Percentiles rank a stretch among this genome's conserved stretches.
phyloP scores from a whole-genome alignment of 352 stramenopile species.

The Phytophthora quininea region DNA sequence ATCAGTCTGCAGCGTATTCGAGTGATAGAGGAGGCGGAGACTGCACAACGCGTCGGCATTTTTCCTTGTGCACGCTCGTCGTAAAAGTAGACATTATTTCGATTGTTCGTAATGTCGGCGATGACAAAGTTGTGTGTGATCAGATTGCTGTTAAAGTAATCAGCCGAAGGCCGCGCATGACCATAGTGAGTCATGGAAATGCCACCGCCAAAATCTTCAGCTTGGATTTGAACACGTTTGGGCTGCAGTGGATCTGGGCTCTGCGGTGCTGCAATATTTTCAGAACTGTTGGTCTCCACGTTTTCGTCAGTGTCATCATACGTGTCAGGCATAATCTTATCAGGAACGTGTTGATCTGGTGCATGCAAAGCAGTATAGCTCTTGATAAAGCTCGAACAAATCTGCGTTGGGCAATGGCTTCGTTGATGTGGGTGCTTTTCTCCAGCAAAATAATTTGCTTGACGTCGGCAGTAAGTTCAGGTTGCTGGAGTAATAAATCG shows the following conservation, averaged over 20 bases:
- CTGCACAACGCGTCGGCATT: constrained; percentile 1
- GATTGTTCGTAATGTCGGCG: background rate
- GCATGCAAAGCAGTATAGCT: constrained; percentile 10
- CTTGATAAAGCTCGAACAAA: constrained; percentile 14
- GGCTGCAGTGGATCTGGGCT: no score
- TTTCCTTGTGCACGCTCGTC: constrained; percentile 8
- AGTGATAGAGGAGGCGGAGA: constrained; percentile 6
- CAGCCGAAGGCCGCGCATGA: constrained; percentile 10
- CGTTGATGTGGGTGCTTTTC: constrained; percentile 11
- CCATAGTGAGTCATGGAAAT: constrained; percentile 17
- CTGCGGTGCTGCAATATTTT: background rate
- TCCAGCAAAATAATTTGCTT: constrained; percentile 2
- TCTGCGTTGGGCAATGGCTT: constrained; percentile 7
- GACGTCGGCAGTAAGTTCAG: constrained; percentile 2
- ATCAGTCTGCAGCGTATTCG: background rate
- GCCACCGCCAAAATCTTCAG: constrained; percentile 9
- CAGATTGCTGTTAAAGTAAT: constrained; percentile 20
- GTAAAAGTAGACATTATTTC: constrained; percentile 11
- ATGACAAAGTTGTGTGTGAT: constrained; percentile 22
- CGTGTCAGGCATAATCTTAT: constrained; percentile 14
- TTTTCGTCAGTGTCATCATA: constrained; percentile 5
- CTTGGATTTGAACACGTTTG: constrained; percentile 12
- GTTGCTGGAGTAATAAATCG: constrained; percentile 11
- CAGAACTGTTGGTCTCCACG: background rate
- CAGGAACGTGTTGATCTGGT: background rate